Percentiles rank a stretch among this genome's conserved stretches.
These are phyloP conservation scores for Beauveria varroae DNA, from an alignment of 2,329 filamentous ascomycete genomes.

Conservation along the genomic window DNA sequence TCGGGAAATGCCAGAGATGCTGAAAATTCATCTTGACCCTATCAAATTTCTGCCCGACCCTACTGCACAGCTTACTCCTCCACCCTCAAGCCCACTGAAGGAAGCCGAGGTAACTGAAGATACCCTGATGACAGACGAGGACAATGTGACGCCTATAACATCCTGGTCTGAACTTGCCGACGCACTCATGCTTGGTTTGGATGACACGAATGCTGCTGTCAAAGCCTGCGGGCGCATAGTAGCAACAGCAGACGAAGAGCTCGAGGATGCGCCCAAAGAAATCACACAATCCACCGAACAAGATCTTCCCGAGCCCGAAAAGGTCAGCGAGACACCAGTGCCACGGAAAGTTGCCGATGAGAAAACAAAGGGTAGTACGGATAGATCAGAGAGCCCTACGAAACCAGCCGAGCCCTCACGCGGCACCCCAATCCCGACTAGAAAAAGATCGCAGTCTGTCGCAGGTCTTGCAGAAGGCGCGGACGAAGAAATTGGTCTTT, in stretches of 20 bases:
- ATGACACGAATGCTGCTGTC: constrained; percentile 12
- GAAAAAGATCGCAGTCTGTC: constrained; percentile 56
- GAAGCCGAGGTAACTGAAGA: not conserved
- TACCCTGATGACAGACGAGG: not conserved
- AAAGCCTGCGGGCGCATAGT: constrained; percentile 23
- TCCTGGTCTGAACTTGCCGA: constrained; percentile 6
- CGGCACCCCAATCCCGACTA: constrained; percentile 34
- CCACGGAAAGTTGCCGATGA: constrained; percentile 16
- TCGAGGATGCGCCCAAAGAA: constrained; percentile 8
- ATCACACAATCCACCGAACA: constrained; percentile 1
- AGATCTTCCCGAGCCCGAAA: constrained; percentile 12
- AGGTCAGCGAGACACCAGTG: constrained; percentile 6
- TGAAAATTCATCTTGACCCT: constrained; percentile 51
- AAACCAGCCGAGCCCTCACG: constrained; percentile 23
- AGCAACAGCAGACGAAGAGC: constrained; percentile 19
- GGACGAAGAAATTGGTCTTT: constrained; percentile 50
- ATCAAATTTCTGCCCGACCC: constrained; percentile 54
- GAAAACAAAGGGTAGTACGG: constrained; percentile 15
- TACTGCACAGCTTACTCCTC: constrained; percentile 30
- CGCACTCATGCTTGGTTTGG: not conserved
- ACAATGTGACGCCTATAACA: not conserved
- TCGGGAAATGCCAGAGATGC: constrained; percentile 40
- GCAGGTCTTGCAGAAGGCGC: constrained; percentile 49
- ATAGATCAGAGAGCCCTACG: constrained; percentile 16
- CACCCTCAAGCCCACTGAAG: constrained; percentile 15